Evolutionary conservation across 2,329 filamentous ascomycete genomes (phyloP).

Genomic region (Helminthosporium solani): DNA sequence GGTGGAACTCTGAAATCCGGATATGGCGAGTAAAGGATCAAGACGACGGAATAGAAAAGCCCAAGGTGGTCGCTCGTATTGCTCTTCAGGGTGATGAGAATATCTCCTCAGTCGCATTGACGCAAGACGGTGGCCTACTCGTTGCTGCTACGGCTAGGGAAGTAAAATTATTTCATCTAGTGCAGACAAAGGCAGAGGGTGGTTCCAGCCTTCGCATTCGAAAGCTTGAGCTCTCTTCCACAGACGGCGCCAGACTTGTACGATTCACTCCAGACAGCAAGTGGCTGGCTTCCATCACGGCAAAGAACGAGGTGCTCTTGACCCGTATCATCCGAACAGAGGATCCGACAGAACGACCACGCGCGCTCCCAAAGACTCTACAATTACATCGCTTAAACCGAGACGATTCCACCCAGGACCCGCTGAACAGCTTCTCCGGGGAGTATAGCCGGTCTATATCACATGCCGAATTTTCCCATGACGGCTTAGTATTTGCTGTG

Average conservation of each 20-base stretch:
- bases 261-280: constrained; percentile 68
- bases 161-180: constrained; percentile 75
- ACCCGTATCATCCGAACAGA: constrained; percentile 51
- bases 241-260: constrained; percentile 69
- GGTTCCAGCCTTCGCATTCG: constrained; percentile 67
- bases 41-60: constrained; percentile 48
- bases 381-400: constrained; percentile 44
- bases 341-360: constrained; percentile 39
- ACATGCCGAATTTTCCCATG: constrained; percentile 73
- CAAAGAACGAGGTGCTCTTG: constrained; percentile 47
- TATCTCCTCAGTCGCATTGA: constrained; percentile 74
- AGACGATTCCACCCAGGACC: constrained; percentile 24
- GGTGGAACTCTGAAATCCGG: constrained; percentile 86
- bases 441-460: constrained; percentile 75
- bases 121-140: constrained; percentile 68
- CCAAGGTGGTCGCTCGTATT: constrained; percentile 44
- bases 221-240: constrained; percentile 65
- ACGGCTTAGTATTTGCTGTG: constrained; percentile 75
- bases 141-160: constrained; percentile 73
- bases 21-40: constrained; percentile 69
- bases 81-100: constrained; percentile 67
- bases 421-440: constrained; percentile 66
- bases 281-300: constrained; percentile 63
- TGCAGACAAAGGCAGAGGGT: constrained; percentile 52
- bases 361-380: constrained; percentile 40